Evolutionary conservation across 805 yeast genomes (phyloP).

Genomic region (Candida pini): DNA sequence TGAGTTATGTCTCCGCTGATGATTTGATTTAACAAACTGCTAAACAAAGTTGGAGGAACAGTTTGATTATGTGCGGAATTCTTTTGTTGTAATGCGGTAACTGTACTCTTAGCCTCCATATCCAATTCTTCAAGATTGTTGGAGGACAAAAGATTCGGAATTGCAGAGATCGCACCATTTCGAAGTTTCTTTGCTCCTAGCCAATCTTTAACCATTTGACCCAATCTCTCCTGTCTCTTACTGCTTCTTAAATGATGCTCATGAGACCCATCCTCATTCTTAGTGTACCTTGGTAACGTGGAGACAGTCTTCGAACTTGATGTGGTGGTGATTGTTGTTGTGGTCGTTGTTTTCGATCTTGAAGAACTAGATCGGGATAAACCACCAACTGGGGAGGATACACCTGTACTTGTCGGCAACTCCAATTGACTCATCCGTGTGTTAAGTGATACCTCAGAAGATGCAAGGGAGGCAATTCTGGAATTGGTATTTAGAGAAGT

Average conservation of each 20-base stretch:
- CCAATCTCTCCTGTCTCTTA: constrained; percentile 70
- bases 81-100: constrained; percentile 21
- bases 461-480: too few species aligned
- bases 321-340: constrained; percentile 3
- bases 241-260: constrained; percentile 74
- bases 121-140: constrained; percentile 24
- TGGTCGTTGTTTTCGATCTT: neutral
- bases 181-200: constrained; percentile 52
- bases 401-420: too few species aligned
- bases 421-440: too few species aligned
- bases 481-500: too few species aligned
- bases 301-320: constrained; percentile 8
- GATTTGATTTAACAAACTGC: constrained; percentile 61
- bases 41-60: constrained; percentile 65
- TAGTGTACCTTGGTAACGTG: constrained; percentile 40
- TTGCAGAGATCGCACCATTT: constrained; percentile 50
- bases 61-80: constrained; percentile 12
- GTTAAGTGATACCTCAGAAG: too few species aligned
- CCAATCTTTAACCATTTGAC: constrained; percentile 69
- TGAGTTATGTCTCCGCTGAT: constrained; percentile 28
- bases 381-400: too few species aligned
- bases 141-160: constrained; percentile 53
- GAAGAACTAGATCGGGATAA: neutral
- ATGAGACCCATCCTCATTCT: constrained; percentile 68
- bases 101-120: constrained; percentile 21